Evolutionary conservation across 2,329 filamentous ascomycete genomes (phyloP).

Genomic region (Microsporum audouinii): DNA sequence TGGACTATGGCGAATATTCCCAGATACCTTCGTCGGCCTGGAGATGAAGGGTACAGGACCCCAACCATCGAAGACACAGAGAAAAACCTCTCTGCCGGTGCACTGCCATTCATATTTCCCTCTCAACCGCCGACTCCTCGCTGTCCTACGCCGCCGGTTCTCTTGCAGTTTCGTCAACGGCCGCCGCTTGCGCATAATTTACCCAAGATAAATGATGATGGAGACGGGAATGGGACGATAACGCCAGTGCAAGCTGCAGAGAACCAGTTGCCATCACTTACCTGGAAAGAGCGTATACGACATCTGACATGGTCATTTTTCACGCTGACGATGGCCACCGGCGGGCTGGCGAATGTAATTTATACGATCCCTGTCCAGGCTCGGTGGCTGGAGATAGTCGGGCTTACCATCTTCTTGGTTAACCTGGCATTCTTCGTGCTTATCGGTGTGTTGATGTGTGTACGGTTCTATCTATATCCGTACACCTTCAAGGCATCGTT

Average conservation of each 20-base stretch:
- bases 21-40: conserved; percentile 28
- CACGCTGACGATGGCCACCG: conserved; percentile 55
- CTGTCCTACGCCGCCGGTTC: conserved; percentile 6
- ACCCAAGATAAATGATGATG: background rate
- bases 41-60: conserved; percentile 36
- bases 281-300: conserved; percentile 45
- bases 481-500: conserved; percentile 62
- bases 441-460: conserved; percentile 53
- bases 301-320: conserved; percentile 72
- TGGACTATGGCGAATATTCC: conserved; percentile 13
- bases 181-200: background rate
- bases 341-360: conserved; percentile 49
- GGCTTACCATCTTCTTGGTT: conserved; percentile 50
- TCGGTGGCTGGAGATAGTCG: conserved; percentile 41
- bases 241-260: background rate
- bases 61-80: conserved; percentile 36
- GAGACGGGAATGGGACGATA: background rate
- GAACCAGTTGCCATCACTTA: conserved; percentile 22
- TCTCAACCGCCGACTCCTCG: background rate
- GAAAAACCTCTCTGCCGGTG: conserved; percentile 8
- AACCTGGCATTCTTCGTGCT: conserved; percentile 52
- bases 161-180: conserved; percentile 7
- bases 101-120: background rate
- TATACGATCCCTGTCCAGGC: conserved; percentile 23
- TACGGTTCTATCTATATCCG: conserved; percentile 58